A percentile compares a stretch with the other conserved stretches of the same genome.
These are phyloP conservation scores for Kodamaea restingae DNA, from an alignment of 805 yeast genomes.

Conservation along the genomic window DNA sequence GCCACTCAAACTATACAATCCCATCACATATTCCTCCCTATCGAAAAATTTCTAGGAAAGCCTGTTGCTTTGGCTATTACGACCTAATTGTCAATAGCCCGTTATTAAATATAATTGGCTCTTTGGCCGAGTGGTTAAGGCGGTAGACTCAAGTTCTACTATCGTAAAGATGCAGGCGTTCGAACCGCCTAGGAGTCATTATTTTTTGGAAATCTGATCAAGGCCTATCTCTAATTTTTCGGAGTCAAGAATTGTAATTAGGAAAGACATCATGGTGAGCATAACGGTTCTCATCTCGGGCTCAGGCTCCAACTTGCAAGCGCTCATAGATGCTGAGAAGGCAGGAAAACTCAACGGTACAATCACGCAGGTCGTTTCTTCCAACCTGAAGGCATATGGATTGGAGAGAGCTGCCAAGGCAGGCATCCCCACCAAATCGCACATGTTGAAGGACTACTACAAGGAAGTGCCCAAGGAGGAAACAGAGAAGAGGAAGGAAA, in stretches of 20 bases:
- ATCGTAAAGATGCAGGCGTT: slow-evolving; percentile 5
- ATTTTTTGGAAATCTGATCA: not conserved
- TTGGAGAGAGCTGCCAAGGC: slow-evolving; percentile 70
- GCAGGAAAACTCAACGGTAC: slow-evolving; percentile 39
- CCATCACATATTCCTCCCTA: too few relatives aligned
- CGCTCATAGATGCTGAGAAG: slow-evolving; percentile 73
- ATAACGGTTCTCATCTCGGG: slow-evolving; percentile 89
- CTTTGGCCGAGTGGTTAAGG: slow-evolving; percentile 6
- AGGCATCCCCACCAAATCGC: slow-evolving; percentile 66
- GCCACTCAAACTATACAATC: too few relatives aligned
- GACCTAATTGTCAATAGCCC: too few relatives aligned
- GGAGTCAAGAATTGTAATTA: slow-evolving; percentile 10
- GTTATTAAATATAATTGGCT: slow-evolving; percentile 4
- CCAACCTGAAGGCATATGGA: slow-evolving; percentile 84
- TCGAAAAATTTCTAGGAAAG: too few relatives aligned
- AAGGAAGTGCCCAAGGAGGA: slow-evolving; percentile 70
- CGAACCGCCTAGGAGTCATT: slow-evolving; percentile 6
- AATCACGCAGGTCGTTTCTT: slow-evolving; percentile 79
- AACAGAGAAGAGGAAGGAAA: slow-evolving; percentile 49
- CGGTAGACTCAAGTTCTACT: slow-evolving; percentile 5
- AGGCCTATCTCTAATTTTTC: slow-evolving; percentile 7
- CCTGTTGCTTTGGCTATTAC: too few relatives aligned
- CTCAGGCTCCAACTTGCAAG: slow-evolving; percentile 93
- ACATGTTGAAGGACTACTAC: slow-evolving; percentile 69
- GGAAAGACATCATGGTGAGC: slow-evolving; percentile 8